These are phyloP conservation scores for Gnomoniopsis sp. DNA, from an alignment of 2,329 filamentous ascomycete genomes.

Conservation along the genomic window DNA sequence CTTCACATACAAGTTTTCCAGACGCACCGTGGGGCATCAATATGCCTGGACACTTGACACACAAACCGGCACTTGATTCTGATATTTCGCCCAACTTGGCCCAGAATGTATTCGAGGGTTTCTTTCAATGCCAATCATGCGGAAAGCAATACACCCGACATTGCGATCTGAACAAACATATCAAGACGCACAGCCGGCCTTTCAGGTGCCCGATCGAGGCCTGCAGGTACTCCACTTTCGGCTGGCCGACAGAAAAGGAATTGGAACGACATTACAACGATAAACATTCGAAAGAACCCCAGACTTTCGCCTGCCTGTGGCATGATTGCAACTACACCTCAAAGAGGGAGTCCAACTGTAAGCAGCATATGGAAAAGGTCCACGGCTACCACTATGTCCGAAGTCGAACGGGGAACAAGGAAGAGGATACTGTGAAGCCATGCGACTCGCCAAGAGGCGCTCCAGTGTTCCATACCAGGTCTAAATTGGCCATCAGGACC, in stretches of 20 bases:
- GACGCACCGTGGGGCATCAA: conserved; percentile 11
- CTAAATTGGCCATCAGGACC: conserved; percentile 11
- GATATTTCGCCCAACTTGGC: conserved; percentile 2
- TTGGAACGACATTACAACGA: conserved; percentile 74
- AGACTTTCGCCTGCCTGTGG: conserved; percentile 63
- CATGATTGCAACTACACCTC: conserved; percentile 67
- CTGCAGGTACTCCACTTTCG: conserved; percentile 68
- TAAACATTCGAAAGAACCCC: conserved; percentile 66
- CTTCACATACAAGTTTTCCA: conserved; percentile 5
- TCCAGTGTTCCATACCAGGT: neutral
- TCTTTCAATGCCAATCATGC: conserved; percentile 25
- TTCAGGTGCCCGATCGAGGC: conserved; percentile 66
- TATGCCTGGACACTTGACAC: conserved; percentile 3
- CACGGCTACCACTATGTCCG: conserved; percentile 71
- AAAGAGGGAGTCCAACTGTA: conserved; percentile 78
- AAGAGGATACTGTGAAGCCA: neutral
- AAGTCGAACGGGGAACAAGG: conserved; percentile 51
- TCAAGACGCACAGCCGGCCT: conserved; percentile 13
- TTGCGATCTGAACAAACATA: conserved; percentile 34
- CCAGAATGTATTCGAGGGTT: conserved; percentile 1
- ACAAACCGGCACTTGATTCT: neutral
- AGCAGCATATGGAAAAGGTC: conserved; percentile 82
- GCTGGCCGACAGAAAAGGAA: conserved; percentile 79
- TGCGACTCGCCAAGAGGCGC: neutral
- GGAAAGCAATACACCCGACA: conserved; percentile 26